Conservation (phyloP, 2,329 filamentous ascomycete genomes). For the Sclerotinia trifoliorum region DNA sequence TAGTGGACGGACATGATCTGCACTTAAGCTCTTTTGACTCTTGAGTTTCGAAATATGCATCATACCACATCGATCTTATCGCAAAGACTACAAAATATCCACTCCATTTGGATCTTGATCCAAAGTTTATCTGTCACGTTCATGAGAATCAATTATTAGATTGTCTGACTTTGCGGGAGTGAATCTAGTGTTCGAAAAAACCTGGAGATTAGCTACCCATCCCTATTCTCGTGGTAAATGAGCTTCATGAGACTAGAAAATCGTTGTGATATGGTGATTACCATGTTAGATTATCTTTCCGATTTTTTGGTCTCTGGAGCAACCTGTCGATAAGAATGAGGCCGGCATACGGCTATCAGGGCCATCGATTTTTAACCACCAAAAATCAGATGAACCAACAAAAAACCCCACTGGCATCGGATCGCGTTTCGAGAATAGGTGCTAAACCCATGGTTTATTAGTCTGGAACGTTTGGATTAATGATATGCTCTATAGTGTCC, state of each 20-base stretch:
- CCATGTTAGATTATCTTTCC: not conserved
- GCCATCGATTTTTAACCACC: not conserved
- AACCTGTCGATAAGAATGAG: not conserved
- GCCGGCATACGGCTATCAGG: not conserved
- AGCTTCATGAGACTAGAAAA: not conserved
- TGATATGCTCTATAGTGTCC: not conserved
- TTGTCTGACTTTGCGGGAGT: not conserved
- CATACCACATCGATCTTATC: not conserved
- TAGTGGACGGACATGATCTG: not conserved
- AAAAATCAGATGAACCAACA: not conserved
- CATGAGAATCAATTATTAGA: not conserved
- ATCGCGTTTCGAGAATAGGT: not conserved
- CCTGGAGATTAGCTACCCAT: not conserved
- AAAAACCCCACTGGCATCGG: not conserved
- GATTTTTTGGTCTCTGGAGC: no score
- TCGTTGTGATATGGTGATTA: not conserved
- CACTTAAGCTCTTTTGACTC: conserved; percentile 5
- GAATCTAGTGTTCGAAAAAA: not conserved
- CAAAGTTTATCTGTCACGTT: not conserved
- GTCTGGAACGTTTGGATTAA: not conserved
- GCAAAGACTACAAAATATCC: not conserved
- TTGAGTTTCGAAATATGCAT: conserved; percentile 14
- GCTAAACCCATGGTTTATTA: not conserved
- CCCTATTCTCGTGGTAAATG: not conserved
- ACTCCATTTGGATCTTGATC: not conserved